Evolutionary conservation across 75 land plant species (phyloP).

Genomic region (Picea glauca): DNA sequence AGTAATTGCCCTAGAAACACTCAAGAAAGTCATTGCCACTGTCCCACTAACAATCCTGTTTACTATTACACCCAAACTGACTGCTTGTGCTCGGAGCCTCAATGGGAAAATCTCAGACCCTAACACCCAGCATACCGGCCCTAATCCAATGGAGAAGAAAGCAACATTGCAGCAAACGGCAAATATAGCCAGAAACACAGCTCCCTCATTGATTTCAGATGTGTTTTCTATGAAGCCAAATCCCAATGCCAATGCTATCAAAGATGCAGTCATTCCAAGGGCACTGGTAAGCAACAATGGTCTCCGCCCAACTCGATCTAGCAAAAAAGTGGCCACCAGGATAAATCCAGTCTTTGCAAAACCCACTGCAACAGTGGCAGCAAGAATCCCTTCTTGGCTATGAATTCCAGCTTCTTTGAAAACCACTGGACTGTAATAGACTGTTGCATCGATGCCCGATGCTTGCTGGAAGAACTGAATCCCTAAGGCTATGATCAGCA

Average conservation of each 20-base stretch:
- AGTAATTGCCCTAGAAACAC: slow-evolving; percentile 40
- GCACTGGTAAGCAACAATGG: slow-evolving; percentile 71
- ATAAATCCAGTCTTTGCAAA: slow-evolving; percentile 75
- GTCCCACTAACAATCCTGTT: slow-evolving; percentile 45
- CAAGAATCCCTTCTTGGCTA: slow-evolving; percentile 46
- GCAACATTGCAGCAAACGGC: slow-evolving; percentile 71
- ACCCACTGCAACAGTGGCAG: slow-evolving; percentile 79
- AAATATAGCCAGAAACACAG: slow-evolving; percentile 36
- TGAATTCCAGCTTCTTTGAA: slow-evolving; percentile 67
- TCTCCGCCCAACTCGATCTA: slow-evolving; percentile 77
- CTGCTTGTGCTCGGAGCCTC: slow-evolving; percentile 48
- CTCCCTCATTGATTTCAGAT: neutral
- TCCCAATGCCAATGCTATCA: slow-evolving; percentile 34
- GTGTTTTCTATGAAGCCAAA: slow-evolving; percentile 31
- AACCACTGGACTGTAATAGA: slow-evolving; percentile 89
- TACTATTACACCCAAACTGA: slow-evolving; percentile 32
- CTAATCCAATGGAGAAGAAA: slow-evolving; percentile 87
- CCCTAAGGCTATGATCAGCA: slow-evolving; percentile 73
- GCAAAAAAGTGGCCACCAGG: slow-evolving; percentile 65
- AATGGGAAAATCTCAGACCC: slow-evolving; percentile 80
- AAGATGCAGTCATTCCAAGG: slow-evolving; percentile 71
- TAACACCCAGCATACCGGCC: slow-evolving; percentile 75
- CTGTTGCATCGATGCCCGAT: slow-evolving; percentile 90
- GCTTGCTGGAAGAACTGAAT: slow-evolving; percentile 95
- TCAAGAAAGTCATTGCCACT: slow-evolving; percentile 50